Base-by-base conservation (phyloP, 78 protist genomes). In the Dictyostelium intermedium region DNA sequence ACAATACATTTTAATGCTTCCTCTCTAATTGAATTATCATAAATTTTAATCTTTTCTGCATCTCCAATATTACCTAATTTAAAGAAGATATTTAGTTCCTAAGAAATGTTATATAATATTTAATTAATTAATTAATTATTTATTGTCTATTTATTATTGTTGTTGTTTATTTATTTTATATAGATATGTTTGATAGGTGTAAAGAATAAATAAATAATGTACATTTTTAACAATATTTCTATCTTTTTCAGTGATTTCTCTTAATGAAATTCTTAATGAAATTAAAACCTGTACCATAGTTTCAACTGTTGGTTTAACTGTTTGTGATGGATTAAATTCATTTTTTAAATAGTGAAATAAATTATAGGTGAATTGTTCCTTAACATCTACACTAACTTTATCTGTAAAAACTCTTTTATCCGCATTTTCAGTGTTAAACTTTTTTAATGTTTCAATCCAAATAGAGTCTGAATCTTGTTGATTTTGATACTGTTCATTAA, bases 1-100 rank as follows among this genome's bases (percentile, higher is more conserved):
- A 89, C 83, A 20, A 80, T 66, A 27, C 84, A 80, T n/a, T 80
- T 78, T 30, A 89, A 53, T 4, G 94, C 30, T 70, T 89, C 94
- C 5, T 80, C 85, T 43, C 94, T 60, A 89, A 89, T 80, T 78
- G 70, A 79, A 80, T 89, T 84, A n/a, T 79, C 73, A 34, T 80
- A 70, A 14, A 89, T 80, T 6, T 30, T 43, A 8, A 74, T 80
- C 50, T 89, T 89, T 63, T 89, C 82, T 18, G 72, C 87, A 6
- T 89, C 94, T 10, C 94, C 94, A 30, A 89, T 70, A 80, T 89
- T 89, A n/a, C 87, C 94, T 45, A 89, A 80, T 47, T 89, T 89
- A 81, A 89, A 70, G 37, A 89, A 89, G 11, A 66, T 25, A 66
- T 66, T 23, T 66, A 83, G 16, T 27, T 83, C 79, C 89, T 83